A percentile compares a stretch with the other conserved stretches of the same genome.
Evolutionary conservation across 2,329 filamentous ascomycete species (phyloP).

Genomic region (Anthostomella pinea): DNA sequence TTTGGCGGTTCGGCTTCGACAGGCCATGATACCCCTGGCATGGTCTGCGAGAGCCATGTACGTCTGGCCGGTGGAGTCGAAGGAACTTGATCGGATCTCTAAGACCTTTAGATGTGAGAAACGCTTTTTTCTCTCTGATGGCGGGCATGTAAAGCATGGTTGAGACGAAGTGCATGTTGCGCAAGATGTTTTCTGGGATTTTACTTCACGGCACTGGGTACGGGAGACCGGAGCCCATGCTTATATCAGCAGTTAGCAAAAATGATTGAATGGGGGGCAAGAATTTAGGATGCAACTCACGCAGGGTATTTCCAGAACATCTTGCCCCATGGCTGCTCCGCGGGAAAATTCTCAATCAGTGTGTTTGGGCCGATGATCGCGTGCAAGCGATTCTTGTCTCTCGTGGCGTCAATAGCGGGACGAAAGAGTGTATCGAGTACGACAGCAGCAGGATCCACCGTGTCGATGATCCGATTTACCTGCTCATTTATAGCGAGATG

Average conservation of each 20-base stretch:
- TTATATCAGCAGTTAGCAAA: conserved; percentile 3
- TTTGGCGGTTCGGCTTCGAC: conserved; percentile 19
- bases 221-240: conserved; percentile 18
- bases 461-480: conserved; percentile 11
- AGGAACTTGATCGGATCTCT: conserved; percentile 4
- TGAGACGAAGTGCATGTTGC: conserved; percentile 15
- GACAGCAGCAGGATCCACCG: conserved; percentile 18
- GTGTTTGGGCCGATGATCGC: conserved; percentile 18
- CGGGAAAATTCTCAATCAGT: conserved; percentile 16
- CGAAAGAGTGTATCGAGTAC: conserved; percentile 18
- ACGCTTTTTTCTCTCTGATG: conserved; percentile 7
- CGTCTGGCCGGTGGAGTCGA: conserved; percentile 11
- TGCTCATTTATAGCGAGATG: conserved; percentile 16
- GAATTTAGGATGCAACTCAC: no score
- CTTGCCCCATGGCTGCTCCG: conserved; percentile 13
- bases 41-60: conserved; percentile 18
- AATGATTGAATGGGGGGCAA: neutral
- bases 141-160: conserved; percentile 12
- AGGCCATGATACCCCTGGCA: conserved; percentile 16
- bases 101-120: conserved; percentile 16
- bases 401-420: conserved; percentile 20
- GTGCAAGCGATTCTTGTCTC: conserved; percentile 18
- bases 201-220: conserved; percentile 22
- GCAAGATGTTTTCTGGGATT: conserved; percentile 21
- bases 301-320: conserved; percentile 21